Percentiles rank a stretch among this genome's conserved stretches.
Evolutionary conservation across 2,329 filamentous ascomycete genomes (phyloP).

Genomic region (Periconia sp.): DNA sequence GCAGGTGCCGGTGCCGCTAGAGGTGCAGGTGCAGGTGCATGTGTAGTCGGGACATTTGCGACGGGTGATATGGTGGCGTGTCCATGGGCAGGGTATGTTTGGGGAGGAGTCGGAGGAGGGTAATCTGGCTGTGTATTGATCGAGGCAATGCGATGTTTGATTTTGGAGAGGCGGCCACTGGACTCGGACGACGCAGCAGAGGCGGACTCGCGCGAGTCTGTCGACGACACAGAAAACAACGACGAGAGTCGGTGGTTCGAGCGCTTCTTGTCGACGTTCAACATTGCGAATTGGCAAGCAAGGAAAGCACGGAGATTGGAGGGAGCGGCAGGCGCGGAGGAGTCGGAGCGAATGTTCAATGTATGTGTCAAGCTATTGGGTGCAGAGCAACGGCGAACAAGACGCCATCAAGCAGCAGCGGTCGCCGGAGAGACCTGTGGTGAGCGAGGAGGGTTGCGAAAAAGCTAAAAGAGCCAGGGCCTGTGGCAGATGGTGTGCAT

Average conservation of each 20-base stretch:
- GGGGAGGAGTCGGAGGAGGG: slow-evolving; percentile 28
- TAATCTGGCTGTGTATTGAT: slow-evolving; percentile 18
- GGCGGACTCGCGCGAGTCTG: slow-evolving; percentile 15
- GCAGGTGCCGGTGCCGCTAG: too few species aligned
- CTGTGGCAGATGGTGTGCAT: slow-evolving; percentile 7
- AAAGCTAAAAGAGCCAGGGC: slow-evolving; percentile 5
- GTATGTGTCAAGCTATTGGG: slow-evolving; percentile 12
- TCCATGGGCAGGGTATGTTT: slow-evolving; percentile 14
- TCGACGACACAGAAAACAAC: slow-evolving; percentile 33
- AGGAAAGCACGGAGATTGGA: neutral
- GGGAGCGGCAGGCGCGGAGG: slow-evolving; percentile 4
- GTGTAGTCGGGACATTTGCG: slow-evolving; percentile 22
- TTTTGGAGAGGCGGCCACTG: slow-evolving; percentile 32
- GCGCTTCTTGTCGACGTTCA: slow-evolving; percentile 36
- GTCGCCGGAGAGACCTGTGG: slow-evolving; percentile 11
- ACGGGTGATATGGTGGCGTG: slow-evolving; percentile 37
- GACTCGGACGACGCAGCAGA: slow-evolving; percentile 36
- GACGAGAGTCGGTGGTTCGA: slow-evolving; percentile 42
- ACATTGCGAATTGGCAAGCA: slow-evolving; percentile 18
- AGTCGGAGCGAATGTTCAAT: slow-evolving; percentile 12
- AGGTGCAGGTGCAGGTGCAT: slow-evolving; percentile 25
- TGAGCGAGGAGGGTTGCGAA: neutral
- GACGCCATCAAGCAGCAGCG: slow-evolving; percentile 20
- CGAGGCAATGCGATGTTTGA: slow-evolving; percentile 33
- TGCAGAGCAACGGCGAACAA: slow-evolving; percentile 24